Percentiles rank a stretch among this genome's conserved stretches.
Evolutionary conservation across 1,139 yeast species (phyloP).

Genomic region (Magnusiomyces magnusii): DNA sequence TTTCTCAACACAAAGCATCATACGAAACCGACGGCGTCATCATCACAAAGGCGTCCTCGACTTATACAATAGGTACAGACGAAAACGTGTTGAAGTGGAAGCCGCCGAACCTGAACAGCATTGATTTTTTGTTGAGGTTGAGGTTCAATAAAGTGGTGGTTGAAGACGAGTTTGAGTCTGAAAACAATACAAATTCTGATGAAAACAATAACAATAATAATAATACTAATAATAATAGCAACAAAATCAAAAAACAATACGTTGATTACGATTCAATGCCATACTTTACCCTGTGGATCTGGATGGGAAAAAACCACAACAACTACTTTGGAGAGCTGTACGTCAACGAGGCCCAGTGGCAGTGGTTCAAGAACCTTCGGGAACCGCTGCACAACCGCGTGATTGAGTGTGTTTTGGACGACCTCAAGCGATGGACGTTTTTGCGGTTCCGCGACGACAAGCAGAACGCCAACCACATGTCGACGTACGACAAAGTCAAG

Average conservation of each 20-base stretch:
- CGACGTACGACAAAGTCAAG: slow-evolving; percentile 73
- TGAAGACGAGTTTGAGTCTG: no score
- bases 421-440: slow-evolving; percentile 68
- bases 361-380: slow-evolving; percentile 51
- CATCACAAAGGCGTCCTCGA: slow-evolving; percentile 84
- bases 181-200: no score
- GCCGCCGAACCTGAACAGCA: slow-evolving; percentile 89
- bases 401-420: slow-evolving; percentile 68
- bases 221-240: no score
- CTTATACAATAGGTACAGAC: slow-evolving; percentile 86
- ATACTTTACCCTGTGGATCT: slow-evolving; percentile 52
- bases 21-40: slow-evolving; percentile 94
- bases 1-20: neutral
- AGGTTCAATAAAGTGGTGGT: slow-evolving; percentile 60
- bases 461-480: slow-evolving; percentile 72
- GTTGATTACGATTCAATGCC: slow-evolving; percentile 81
- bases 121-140: slow-evolving; percentile 73
- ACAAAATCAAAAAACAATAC: slow-evolving; percentile 44
- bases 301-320: slow-evolving; percentile 72
- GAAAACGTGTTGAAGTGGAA: slow-evolving; percentile 78
- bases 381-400: slow-evolving; percentile 90
- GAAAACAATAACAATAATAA: no score
- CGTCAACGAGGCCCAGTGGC: slow-evolving; percentile 75
- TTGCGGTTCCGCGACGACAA: slow-evolving; percentile 92
- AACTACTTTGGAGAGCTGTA: slow-evolving; percentile 58